Evolutionary conservation across 2,329 filamentous ascomycete species (phyloP).

Genomic region (Ophiostoma quercus): DNA sequence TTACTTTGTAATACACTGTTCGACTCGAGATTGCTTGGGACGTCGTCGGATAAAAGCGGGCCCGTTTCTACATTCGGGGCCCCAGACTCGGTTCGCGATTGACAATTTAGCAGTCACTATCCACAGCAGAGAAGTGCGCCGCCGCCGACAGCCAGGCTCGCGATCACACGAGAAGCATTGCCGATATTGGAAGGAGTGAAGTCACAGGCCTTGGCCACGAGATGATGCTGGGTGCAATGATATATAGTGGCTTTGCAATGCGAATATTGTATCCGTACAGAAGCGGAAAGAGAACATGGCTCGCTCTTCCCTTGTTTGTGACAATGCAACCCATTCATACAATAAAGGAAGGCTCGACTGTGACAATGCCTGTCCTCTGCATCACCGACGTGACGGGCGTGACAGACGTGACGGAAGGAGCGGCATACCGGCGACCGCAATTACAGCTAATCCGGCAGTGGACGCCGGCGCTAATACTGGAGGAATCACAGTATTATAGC

Average conservation of each 20-base stretch:
- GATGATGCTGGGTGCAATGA: not conserved
- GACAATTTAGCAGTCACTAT: not conserved
- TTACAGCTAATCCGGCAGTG: conserved; percentile 22
- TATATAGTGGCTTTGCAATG: not conserved
- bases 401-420: not conserved
- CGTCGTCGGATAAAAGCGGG: conserved; percentile 7
- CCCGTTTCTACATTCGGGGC: not conserved
- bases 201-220: not conserved
- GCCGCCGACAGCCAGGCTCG: not conserved
- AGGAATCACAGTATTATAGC: conserved; percentile 8
- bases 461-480: conserved; percentile 7
- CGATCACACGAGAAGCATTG: not conserved
- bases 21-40: not conserved
- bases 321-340: not conserved
- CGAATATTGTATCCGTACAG: not conserved
- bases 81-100: not conserved
- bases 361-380: not conserved
- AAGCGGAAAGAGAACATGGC: not conserved
- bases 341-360: not conserved
- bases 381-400: not conserved
- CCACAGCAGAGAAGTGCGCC: not conserved
- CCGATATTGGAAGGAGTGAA: not conserved
- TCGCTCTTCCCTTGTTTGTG: not conserved
- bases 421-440: conserved; percentile 19
- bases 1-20: not conserved